Evolutionary conservation across 331 rosid species (phyloP).

Genomic region (Arachis monticola): DNA sequence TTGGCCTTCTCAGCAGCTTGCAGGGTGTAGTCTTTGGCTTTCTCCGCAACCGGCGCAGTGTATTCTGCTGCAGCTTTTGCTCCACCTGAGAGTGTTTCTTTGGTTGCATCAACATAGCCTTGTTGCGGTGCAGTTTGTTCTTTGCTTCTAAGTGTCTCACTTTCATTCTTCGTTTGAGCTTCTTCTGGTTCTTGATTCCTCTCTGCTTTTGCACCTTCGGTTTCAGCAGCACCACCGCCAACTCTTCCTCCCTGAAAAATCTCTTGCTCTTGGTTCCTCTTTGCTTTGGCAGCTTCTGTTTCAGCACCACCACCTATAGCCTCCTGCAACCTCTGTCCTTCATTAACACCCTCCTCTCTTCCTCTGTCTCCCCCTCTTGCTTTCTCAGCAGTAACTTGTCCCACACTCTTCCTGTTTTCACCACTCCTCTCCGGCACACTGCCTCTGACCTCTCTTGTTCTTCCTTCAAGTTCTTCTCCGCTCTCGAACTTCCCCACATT

Average conservation of each 20-base stretch:
- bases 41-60: conserved; percentile 49
- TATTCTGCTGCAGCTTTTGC: conserved; percentile 49
- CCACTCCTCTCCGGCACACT: conserved; percentile 21
- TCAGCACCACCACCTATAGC: conserved; percentile 23
- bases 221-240: conserved; percentile 23
- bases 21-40: conserved; percentile 49
- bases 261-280: not conserved
- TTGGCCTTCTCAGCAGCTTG: conserved; percentile 47
- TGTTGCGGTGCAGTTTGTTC: conserved; percentile 42
- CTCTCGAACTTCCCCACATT: conserved; percentile 44
- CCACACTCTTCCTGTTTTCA: not conserved
- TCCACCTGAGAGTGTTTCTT: conserved; percentile 44
- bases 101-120: conserved; percentile 40
- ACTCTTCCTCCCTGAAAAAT: not conserved
- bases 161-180: conserved; percentile 51
- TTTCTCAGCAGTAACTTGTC: conserved; percentile 29
- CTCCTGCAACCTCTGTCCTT: not conserved
- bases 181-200: not conserved
- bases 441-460: conserved; percentile 36
- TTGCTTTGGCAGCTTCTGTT: not conserved
- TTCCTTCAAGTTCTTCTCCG: conserved; percentile 12
- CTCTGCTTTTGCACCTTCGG: conserved; percentile 8
- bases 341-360: not conserved
- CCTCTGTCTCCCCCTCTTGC: conserved; percentile 24
- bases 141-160: conserved; percentile 37